Evolutionary conservation across 306 rosid genomes (phyloP), one percentile per base, ranked within the genome.

Genomic region (Chamaecrista fasciculata): DNA sequence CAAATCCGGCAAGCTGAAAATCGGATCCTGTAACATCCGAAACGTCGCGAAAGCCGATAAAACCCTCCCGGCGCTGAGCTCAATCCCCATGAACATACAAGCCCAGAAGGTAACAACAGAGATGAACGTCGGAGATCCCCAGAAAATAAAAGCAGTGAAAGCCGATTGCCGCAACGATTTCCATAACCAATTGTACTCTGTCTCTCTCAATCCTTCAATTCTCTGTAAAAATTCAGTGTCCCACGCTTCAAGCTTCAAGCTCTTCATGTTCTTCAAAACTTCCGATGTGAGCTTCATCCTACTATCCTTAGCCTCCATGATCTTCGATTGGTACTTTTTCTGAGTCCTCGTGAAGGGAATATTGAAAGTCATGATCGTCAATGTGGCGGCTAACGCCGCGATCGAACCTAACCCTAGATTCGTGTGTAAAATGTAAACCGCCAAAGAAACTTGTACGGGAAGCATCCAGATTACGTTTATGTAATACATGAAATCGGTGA

Each of bases 221-320:
- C 76, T 86, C 11, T 85, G 78, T 37, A 78, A 89, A 59, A 90
- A 94, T 61, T 86, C 84, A 40, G 56, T 74, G 66, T 94, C 98
- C 98, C 98, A 94, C 62, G 96, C 95, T 86, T 94, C 96, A 73
- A 94, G 96, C 52, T 90, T 94, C 77, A 94, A 76, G n/a, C 91
- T 85, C 80, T 77, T 94, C 86, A 94, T 88, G 81, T 87, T 86
- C 46, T 78, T 66, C 15, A 94, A 95, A 49, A 88, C 73, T 82
- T 94, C 98, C 59, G 98, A 86, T 69, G 95, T 88, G 40, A 96
- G 81, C 76, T 90, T 94, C 98, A 94, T 90, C 68, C 98, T 85
- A 15, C 40, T 62, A 43, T 94, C 98, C 86, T 94, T 94, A 34
- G 96, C 91, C 20, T 86, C 96, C 98, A 94, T 94, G 82, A 94